Evolutionary conservation across 257 asterid species (phyloP), one percentile per base, ranked within the genome.

Genomic region (Solanum habrochaites): DNA sequence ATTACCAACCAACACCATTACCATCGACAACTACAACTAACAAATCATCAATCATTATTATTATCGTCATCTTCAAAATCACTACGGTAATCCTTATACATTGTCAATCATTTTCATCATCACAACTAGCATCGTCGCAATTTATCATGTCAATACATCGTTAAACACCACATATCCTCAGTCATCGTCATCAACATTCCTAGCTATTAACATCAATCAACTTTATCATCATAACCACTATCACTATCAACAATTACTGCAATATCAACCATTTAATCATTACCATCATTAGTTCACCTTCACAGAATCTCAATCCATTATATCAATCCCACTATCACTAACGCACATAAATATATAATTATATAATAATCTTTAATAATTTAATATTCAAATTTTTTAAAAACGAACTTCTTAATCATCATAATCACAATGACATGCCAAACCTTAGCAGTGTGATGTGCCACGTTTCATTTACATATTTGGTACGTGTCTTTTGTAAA

Each of bases 401-500:
- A 52, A 52, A 52, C 18, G 0, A 0, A 56, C 66, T 14, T 49
- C 23, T 1, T 52, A 52, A 52, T 52, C n/a, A 52, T 52, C 62
- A 52, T 49, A 49, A 43, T 43, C 47, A 12, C 14, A 45, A 52
- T 16, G 62, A 52, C 1, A 18, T 52, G 2, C 62, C 0, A 52
- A 16, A 7, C 4, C 40, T 77, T 4, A 25, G n/a, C 15, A 25
- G 1, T 27, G 27, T 47, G 6, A 8, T 12, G 80, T 40, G 78
- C 40, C 58, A 39, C 37, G 56, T 84, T 64, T 84, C 62, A 39
- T 66, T 11, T 64, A 29, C 27, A 66, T 62, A 64, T 10, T 83
- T 23, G 80, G 29, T 45, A 84, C 86, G 86, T 37, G 86, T 15
- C 86, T 29, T 83, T 23, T 47, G 42, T 27, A 47, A 25, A 78